phyloP scores from a whole-genome alignment of 768 basidiomycete genomes.

The Tylopilus subfusipes region DNA sequence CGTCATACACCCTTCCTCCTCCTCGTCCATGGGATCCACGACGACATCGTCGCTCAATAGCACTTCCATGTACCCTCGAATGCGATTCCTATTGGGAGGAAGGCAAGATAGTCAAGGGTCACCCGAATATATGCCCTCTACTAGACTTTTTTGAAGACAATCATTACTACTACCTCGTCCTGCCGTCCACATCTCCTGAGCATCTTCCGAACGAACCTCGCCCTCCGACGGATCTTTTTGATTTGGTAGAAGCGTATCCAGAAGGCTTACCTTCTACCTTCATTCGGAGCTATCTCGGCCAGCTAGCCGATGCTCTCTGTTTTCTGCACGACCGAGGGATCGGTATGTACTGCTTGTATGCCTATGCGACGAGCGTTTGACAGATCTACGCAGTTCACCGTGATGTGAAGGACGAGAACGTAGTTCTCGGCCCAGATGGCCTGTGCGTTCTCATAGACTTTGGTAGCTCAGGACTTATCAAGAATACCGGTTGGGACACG shows the following conservation, averaged over 20 bases:
- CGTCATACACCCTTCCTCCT: conserved; percentile 72
- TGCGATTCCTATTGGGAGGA: conserved; percentile 55
- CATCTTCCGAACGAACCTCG: conserved; percentile 47
- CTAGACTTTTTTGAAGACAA: conserved; percentile 96
- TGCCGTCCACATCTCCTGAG: conserved; percentile 72
- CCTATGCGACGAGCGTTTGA: conserved; percentile 8
- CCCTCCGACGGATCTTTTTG: conserved; percentile 84
- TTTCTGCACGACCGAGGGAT: conserved; percentile 93
- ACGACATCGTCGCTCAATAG: conserved; percentile 35
- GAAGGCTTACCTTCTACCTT: conserved; percentile 73
- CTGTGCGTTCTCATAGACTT: conserved; percentile 95
- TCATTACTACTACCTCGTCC: conserved; percentile 92
- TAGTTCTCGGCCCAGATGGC: conserved; percentile 75
- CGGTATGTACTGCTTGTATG: conserved; percentile 45
- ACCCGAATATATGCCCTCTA: conserved; percentile 92
- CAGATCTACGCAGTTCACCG: conserved; percentile 66
- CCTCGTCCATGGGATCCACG: conserved; percentile 82
- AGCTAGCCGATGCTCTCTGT: conserved; percentile 85
- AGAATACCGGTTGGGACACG: conserved; percentile 83
- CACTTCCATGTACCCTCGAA: conserved; percentile 11
- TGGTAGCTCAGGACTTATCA: conserved; percentile 85
- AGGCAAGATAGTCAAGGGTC: conserved; percentile 74
- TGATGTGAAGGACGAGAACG: conserved; percentile 98
- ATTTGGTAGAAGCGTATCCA: conserved; percentile 87
- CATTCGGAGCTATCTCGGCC: conserved; percentile 83